Base-by-base conservation (phyloP, 2,329 filamentous ascomycete genomes). In the Aspergillus hortae region DNA sequence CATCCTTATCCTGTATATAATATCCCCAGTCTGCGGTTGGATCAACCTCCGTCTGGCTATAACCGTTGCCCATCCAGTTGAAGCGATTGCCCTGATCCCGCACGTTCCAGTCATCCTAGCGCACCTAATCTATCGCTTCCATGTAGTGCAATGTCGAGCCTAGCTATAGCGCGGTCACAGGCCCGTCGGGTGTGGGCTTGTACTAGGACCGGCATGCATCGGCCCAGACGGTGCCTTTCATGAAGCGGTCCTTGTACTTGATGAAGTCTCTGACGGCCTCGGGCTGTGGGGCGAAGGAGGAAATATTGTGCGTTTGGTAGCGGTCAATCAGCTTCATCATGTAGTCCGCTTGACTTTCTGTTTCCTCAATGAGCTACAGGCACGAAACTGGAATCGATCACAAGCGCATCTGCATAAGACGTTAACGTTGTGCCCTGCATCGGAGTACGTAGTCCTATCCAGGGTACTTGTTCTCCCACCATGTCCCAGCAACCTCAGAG, bases 261-360 rank as follows among this genome's bases (percentile, higher is more conserved):
- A 66, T 67, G 25, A 72, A 68, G 10, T 68, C 64, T 43, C 68
- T 57, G 6, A 67, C 54, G n/a, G 67, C 66, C 6, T 72, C 66
- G 45, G 67, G 64, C 50, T 65, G 67, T 1, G 71, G 66, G 44
- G 63, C 68, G 27, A 74, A 67, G 11, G 63, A 68, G 45, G 62
- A 71, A 63, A 74, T 52, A 40, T 49, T 41, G 43, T 62, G 48
- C 4, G 53, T 53, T 27, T 56, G 55, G 11, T 54, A 69, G 59
- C 72, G 67, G 48, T 72, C 56, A 2, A 66, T 57, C 54, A 74
- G 71, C 53, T 71, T 67, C 30, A 69, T 55, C n/a, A 67, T 74
- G 11, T 73, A 77, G 56, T 78, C 75, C 44, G 77, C 74, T 15
- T 55, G 63, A 0, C 73, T 74, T 43, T 76, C 40, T 42, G 40